Percentiles rank a stretch among this genome's conserved stretches.
These are phyloP conservation scores for Kodamaea fukazawae DNA, from an alignment of 805 yeast species.

Conservation along the genomic window DNA sequence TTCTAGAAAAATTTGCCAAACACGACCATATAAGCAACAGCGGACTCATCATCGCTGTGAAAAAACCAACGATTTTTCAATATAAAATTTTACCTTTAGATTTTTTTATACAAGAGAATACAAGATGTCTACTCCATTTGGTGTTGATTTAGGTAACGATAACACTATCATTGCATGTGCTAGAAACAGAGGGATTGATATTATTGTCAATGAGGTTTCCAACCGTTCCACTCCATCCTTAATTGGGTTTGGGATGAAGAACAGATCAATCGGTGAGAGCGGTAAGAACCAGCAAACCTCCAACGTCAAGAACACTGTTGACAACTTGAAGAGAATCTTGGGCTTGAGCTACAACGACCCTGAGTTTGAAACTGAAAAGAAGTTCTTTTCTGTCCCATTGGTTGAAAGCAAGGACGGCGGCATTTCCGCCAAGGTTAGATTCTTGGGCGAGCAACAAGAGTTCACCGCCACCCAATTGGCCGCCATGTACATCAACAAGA, in stretches of 20 bases:
- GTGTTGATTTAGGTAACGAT: slow-evolving; percentile 96
- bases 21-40: slow-evolving; percentile 5
- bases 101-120: not conserved
- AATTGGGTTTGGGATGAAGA: slow-evolving; percentile 87
- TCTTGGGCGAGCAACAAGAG: slow-evolving; percentile 69
- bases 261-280: slow-evolving; percentile 90
- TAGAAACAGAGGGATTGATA: slow-evolving; percentile 96
- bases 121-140: slow-evolving; percentile 87
- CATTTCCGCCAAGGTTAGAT: slow-evolving; percentile 83
- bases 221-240: slow-evolving; percentile 92
- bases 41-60: not conserved
- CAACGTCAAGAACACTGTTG: slow-evolving; percentile 94
- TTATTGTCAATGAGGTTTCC: slow-evolving; percentile 96
- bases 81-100: slow-evolving; percentile 5
- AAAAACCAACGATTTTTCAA: slow-evolving; percentile 7
- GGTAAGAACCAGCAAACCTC: slow-evolving; percentile 97
- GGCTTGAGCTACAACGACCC: slow-evolving; percentile 76
- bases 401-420: slow-evolving; percentile 68
- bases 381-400: slow-evolving; percentile 70
- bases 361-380: slow-evolving; percentile 71
- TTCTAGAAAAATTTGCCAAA: slow-evolving; percentile 18
- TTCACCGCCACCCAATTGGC: slow-evolving; percentile 88
- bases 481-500: slow-evolving; percentile 92
- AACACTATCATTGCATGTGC: slow-evolving; percentile 94
- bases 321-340: slow-evolving; percentile 87